Base-by-base conservation (phyloP, 805 yeast species). In the Hanseniaspora taiwanica region DNA sequence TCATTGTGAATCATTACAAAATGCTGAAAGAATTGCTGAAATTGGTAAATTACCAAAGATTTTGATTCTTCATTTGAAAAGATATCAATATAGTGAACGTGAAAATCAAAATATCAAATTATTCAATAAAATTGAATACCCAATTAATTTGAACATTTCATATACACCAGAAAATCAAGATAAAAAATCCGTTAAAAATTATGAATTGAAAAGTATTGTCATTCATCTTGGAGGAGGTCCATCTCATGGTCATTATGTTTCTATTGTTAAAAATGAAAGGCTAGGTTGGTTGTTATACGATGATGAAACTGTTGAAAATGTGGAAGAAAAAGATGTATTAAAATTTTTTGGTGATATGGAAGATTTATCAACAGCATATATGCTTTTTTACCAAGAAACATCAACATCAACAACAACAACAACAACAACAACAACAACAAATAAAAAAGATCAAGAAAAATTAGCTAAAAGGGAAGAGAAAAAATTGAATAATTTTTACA, bases 221-320 rank as follows among this genome's bases (percentile, higher is more conserved):
- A 86, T 91, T 9, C 98, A 91, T 55, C 77, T 91, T 48, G 98
- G 98, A 5, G 94, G 96, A 3, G 96, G 97, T 0, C 96, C 97
- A 1, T 86, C 85, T 64, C 96, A 87, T 60, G 98, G 98, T 0
- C 98, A 91, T 56, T 91, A 91, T 57, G 89, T 91, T 8, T 72
- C 94, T 0, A 64, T 91, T 4, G 80, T 91, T 44, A 85, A 85
- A 54, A 79, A 86, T 4, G 76, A 72, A 40, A 67, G 71, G 18
- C 72, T 74, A 32, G 87, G 95, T 0, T 91, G 98, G 98, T 62
- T 91, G 23, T 62, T 91, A 42, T 91, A 83, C 61, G 98, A 91
- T 56, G 98, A 91, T 57, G 97, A 91, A 58, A 78, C 91, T 4
- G 96, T 89, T 2, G 96, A 89, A 55, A 64, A 80, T 13, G 86